Percentiles rank a stretch among this genome's conserved stretches.
Conservation (phyloP, 2,329 filamentous ascomycete genomes). For the Exophiala alcalophila region DNA sequence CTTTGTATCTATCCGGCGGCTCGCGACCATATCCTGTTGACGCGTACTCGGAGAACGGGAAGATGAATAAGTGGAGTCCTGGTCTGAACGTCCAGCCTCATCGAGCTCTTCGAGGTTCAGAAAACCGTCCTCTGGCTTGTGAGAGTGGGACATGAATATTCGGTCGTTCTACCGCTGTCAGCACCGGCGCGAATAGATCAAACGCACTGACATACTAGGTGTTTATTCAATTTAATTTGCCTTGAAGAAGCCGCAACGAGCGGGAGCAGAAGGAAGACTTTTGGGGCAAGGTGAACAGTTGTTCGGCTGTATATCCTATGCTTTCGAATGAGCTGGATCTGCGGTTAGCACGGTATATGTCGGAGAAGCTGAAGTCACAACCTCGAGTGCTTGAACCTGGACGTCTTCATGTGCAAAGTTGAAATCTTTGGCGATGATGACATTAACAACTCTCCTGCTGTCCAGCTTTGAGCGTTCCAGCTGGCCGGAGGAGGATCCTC, state of each 20-base stretch:
- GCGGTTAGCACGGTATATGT: conserved; percentile 28
- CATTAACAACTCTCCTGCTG: conserved; percentile 66
- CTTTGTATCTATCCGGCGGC: conserved; percentile 28
- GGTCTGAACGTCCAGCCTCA: conserved; percentile 30
- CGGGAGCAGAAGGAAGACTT: conserved; percentile 75
- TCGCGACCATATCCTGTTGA: conserved; percentile 5
- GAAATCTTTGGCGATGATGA: conserved; percentile 78
- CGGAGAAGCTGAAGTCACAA: conserved; percentile 29
- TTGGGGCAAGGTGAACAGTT: conserved; percentile 69
- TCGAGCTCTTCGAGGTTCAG: conserved; percentile 67
- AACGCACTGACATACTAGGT: conserved; percentile 43
- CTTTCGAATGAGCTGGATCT: conserved; percentile 70
- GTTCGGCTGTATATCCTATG: conserved; percentile 74
- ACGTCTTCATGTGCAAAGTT: conserved; percentile 69
- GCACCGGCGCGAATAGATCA: background rate
- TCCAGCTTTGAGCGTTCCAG: conserved; percentile 38
- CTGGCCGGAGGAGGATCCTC: conserved; percentile 7
- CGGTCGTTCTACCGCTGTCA: conserved; percentile 62
- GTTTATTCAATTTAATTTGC: conserved; percentile 38
- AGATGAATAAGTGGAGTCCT: conserved; percentile 16
- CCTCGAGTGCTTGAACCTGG: conserved; percentile 73
- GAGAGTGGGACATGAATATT: conserved; percentile 84
- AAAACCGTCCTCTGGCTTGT: conserved; percentile 69
- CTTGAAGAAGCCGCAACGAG: conserved; percentile 52
- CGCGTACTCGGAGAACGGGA: conserved; percentile 12